Evolutionary conservation across 176 grass and related monocot species (phyloP).

Genomic region (Zizania latifolia): DNA sequence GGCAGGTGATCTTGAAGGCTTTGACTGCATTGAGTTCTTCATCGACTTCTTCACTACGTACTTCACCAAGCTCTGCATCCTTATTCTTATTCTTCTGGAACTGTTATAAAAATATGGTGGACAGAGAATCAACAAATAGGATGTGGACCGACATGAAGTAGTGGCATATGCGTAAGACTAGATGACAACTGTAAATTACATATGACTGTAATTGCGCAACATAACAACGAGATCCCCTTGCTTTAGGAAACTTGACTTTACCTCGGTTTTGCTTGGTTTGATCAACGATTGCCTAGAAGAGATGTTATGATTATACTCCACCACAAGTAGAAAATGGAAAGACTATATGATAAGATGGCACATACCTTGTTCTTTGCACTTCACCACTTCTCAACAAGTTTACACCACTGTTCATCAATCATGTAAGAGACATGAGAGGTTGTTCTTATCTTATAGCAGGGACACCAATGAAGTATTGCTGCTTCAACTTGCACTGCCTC

Average conservation of each 20-base stretch:
- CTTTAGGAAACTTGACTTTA: background rate
- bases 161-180: too few relatives aligned
- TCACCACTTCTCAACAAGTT: background rate
- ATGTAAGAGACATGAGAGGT: background rate
- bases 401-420: background rate
- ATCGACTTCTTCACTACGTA: too few relatives aligned
- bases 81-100: too few relatives aligned
- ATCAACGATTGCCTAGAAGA: background rate
- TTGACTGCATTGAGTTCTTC: too few relatives aligned
- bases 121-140: too few relatives aligned
- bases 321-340: background rate
- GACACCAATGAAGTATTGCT: background rate
- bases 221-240: background rate
- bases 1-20: too few relatives aligned
- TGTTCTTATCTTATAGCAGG: background rate
- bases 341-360: background rate
- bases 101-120: too few relatives aligned
- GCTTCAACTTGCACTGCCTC: background rate
- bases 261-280: background rate
- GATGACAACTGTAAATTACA: too few relatives aligned
- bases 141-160: too few relatives aligned
- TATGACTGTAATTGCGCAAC: background rate
- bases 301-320: background rate
- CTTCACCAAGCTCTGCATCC: too few relatives aligned
- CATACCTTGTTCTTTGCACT: background rate